These are phyloP conservation scores for Medicago lupulina DNA, from an alignment of 306 rosid genomes.

Conservation along the genomic window DNA sequence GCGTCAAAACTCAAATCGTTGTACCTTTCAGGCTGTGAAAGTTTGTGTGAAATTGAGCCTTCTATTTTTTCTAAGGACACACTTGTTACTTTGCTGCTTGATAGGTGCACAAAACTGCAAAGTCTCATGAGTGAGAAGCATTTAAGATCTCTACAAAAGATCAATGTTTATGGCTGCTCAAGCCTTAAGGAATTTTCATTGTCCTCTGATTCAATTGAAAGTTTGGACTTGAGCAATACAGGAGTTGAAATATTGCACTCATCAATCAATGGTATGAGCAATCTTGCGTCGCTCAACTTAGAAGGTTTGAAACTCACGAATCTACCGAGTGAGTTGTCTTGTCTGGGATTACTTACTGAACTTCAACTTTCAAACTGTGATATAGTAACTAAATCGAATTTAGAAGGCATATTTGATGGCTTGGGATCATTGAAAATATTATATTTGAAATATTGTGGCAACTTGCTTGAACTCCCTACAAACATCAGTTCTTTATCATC, in stretches of 20 bases:
- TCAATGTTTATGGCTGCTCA: not conserved
- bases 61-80: not conserved
- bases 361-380: not conserved
- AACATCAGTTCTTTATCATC: constrained; percentile 9
- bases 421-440: not conserved
- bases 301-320: not conserved
- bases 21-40: not conserved
- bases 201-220: constrained; percentile 2
- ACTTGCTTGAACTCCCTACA: constrained; percentile 23
- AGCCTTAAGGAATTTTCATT: not conserved
- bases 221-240: not conserved
- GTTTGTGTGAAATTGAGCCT: not conserved
- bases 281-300: not conserved
- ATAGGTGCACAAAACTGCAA: not conserved
- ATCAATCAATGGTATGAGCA: not conserved
- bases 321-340: not conserved
- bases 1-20: constrained; percentile 1
- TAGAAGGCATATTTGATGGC: not conserved
- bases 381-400: not conserved
- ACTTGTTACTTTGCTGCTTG: not conserved
- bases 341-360: not conserved
- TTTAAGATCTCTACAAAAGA: not conserved
- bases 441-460: not conserved
- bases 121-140: constrained; percentile 4
- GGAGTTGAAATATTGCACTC: not conserved